A percentile compares a stretch with the other conserved stretches of the same genome.
Evolutionary conservation across 2,329 filamentous ascomycete genomes (phyloP).

Genomic region (Polytolypa hystricis): DNA sequence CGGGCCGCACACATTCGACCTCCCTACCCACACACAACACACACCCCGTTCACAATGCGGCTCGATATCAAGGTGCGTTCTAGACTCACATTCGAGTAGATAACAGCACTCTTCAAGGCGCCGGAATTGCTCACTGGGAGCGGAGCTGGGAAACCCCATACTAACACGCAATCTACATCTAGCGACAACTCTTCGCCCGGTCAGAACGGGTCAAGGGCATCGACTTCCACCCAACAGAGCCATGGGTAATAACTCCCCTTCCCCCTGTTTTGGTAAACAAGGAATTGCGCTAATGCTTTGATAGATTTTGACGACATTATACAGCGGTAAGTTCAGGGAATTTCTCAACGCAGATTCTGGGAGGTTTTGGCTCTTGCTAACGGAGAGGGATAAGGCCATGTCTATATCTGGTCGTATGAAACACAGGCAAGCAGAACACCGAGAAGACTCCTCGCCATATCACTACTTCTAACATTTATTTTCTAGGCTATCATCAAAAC

Average conservation of each 20-base stretch:
- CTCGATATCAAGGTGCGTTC: constrained; percentile 48
- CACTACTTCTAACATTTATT: constrained; percentile 15
- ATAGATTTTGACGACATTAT: constrained; percentile 76
- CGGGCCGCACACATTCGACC: constrained; percentile 22
- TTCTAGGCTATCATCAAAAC: constrained; percentile 81
- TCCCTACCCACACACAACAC: constrained; percentile 8
- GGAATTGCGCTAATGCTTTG: too few species aligned
- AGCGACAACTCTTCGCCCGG: constrained; percentile 76
- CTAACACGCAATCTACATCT: too few species aligned
- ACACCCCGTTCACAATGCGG: constrained; percentile 39
- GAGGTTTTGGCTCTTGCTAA: constrained; percentile 9
- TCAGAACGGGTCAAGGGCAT: constrained; percentile 95
- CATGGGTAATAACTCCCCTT: constrained; percentile 87
- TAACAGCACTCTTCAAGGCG: too few species aligned
- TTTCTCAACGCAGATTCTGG: not conserved
- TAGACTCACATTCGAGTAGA: too few species aligned
- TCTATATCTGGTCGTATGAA: constrained; percentile 98
- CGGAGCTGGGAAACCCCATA: too few species aligned
- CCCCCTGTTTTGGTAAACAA: too few species aligned
- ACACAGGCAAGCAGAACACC: constrained; percentile 49
- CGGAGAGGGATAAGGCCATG: constrained; percentile 56
- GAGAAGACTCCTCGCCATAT: constrained; percentile 1
- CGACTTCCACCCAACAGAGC: constrained; percentile 93
- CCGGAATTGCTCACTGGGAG: too few species aligned
- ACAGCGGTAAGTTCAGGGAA: constrained; percentile 60